Conservation (phyloP, 805 yeast species). For the Myxozyma vanderwaltii region DNA sequence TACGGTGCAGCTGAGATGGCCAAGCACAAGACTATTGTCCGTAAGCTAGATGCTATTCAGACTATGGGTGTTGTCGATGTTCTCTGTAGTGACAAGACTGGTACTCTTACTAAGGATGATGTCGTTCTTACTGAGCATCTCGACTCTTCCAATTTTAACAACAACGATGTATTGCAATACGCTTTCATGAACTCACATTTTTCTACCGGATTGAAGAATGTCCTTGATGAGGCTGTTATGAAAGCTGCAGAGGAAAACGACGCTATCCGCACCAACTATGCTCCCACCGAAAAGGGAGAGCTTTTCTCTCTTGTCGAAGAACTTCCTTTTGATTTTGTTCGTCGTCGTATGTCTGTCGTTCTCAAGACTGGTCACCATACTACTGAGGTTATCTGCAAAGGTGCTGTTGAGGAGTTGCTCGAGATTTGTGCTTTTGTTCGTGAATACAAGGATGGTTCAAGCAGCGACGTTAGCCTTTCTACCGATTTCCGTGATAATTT, state of each 20-base stretch:
- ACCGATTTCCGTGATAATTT: conserved; percentile 4
- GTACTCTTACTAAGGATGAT: conserved; percentile 48
- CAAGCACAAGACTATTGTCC: conserved; percentile 34
- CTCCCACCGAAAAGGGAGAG: conserved; percentile 20
- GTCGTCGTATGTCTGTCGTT: conserved; percentile 33
- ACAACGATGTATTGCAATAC: conserved; percentile 23
- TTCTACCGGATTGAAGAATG: conserved; percentile 31
- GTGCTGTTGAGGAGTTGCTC: conserved; percentile 33
- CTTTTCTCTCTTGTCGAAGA: conserved; percentile 25
- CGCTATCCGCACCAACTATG: conserved; percentile 10
- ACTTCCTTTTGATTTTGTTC: conserved; percentile 33
- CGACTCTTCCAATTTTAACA: conserved; percentile 23
- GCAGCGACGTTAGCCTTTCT: conserved; percentile 12
- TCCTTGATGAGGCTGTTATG: conserved; percentile 29
- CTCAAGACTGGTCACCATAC: conserved; percentile 15
- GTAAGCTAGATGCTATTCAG: conserved; percentile 39
- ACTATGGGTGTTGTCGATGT: conserved; percentile 62
- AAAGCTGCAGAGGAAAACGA: conserved; percentile 23
- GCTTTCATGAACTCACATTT: conserved; percentile 29
- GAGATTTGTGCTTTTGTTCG: conserved; percentile 28
- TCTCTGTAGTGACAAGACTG: conserved; percentile 55
- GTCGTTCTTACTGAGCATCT: conserved; percentile 30
- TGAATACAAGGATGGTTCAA: conserved; percentile 10
- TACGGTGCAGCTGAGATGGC: conserved; percentile 35
- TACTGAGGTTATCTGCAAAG: conserved; percentile 31